Conservation (phyloP, 2,329 filamentous ascomycete genomes). For the Apiospora rasikravindrae region DNA sequence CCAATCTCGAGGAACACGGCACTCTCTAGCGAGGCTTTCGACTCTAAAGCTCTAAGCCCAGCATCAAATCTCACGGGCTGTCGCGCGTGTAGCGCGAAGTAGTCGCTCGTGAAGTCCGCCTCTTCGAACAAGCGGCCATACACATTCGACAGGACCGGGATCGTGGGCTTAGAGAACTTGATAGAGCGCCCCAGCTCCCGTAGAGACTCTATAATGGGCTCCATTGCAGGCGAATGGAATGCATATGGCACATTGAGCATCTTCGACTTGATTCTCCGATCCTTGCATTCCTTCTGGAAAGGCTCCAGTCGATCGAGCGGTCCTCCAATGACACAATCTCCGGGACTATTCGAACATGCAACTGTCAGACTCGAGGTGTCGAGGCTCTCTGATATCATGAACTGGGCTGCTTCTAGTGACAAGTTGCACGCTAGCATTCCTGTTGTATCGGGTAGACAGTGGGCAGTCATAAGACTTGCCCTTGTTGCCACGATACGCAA, state of each 20-base stretch:
- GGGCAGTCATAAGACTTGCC: conserved; percentile 24
- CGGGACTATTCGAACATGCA: conserved; percentile 25
- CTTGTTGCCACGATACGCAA: conserved; percentile 23
- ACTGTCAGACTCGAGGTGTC: conserved; percentile 18
- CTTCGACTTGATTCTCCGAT: conserved; percentile 21
- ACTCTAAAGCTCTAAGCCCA: conserved; percentile 6
- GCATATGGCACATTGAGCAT: conserved; percentile 24
- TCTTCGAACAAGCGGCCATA: conserved; percentile 15
- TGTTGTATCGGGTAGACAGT: conserved; percentile 21
- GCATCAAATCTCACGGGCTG: conserved; percentile 20
- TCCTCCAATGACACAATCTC: conserved; percentile 27
- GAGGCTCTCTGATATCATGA: conserved; percentile 14
- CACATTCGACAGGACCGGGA: conserved; percentile 27
- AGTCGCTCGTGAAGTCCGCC: conserved; percentile 19
- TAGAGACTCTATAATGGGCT: conserved; percentile 24
- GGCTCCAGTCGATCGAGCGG: conserved; percentile 20
- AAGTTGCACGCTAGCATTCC: conserved; percentile 25
- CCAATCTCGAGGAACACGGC: conserved; percentile 21
- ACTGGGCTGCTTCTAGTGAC: conserved; percentile 8
- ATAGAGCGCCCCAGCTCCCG: conserved; percentile 9
- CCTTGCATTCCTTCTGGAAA: conserved; percentile 20
- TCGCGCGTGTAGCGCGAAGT: conserved; percentile 22
- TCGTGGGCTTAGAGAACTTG: conserved; percentile 21
- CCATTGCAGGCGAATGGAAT: conserved; percentile 26
- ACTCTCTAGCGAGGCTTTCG: background rate